Conservation (phyloP, 768 basidiomycete species). For the Brasilioporus rufonigricans region DNA sequence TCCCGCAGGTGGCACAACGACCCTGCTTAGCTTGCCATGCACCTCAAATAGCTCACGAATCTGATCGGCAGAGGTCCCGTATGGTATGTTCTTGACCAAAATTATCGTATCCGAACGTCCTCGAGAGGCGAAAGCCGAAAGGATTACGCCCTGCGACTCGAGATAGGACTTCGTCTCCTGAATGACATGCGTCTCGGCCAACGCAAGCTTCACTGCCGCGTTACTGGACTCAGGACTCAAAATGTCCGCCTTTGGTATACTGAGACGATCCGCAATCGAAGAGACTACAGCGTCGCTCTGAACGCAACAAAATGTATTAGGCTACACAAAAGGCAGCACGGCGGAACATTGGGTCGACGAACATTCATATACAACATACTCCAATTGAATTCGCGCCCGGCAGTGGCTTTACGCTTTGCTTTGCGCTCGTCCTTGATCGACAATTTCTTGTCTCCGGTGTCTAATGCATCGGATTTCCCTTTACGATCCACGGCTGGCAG, state of each 20-base stretch:
- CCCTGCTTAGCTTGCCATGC: conserved; percentile 66
- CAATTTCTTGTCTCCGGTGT: conserved; percentile 42
- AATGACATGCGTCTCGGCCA: conserved; percentile 96
- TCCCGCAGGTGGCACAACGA: conserved; percentile 88
- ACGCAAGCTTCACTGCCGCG: conserved; percentile 89
- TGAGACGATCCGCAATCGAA: conserved; percentile 87
- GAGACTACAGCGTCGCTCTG: conserved; percentile 93
- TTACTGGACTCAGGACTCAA: conserved; percentile 80
- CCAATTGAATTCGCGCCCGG: conserved; percentile 88
- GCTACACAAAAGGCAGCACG: conserved; percentile 13
- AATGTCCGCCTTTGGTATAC: conserved; percentile 82
- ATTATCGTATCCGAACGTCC: conserved; percentile 76
- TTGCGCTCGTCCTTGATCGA: conserved; percentile 58
- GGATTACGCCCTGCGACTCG: conserved; percentile 68
- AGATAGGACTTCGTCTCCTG: conserved; percentile 92
- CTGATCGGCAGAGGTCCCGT: conserved; percentile 72
- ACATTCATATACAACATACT: conserved; percentile 97
- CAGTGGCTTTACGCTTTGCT: conserved; percentile 60
- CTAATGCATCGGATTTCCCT: conserved; percentile 41
- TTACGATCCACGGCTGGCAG: conserved; percentile 77
- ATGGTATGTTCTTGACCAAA: conserved; percentile 96
- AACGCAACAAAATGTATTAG: conserved; percentile 19
- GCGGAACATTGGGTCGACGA: conserved; percentile 38
- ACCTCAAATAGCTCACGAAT: conserved; percentile 78
- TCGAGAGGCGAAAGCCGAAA: conserved; percentile 53